Evolutionary conservation across 1,284 basidiomycete genomes (phyloP), one percentile per base, ranked within the genome.

Genomic region (Marasmius fiardii): DNA sequence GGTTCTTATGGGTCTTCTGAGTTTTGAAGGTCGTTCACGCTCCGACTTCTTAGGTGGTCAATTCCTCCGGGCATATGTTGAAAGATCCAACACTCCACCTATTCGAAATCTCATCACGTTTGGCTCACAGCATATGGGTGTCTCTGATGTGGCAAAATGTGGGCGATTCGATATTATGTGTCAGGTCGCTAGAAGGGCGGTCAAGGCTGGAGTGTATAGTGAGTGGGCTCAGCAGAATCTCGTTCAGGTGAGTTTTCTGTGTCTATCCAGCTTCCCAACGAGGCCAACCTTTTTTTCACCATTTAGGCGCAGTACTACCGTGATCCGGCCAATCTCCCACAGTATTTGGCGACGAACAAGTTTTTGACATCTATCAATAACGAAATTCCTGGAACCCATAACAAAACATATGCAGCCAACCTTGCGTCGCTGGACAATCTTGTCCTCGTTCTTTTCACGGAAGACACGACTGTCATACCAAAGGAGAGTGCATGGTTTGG

Each of bases 291-390:
- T 54, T 16, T 28, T 23, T 20, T 37, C 20, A 14, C 48, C 8
- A 8, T 49, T 35, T 61, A 93, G 81, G 96, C 96, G 1, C 94
- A 98, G 66, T 99, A 98, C 73, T 98, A 83, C 71, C 86, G 96
- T 39, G 95, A 98, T 71, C 88, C 92, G 4, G 73, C 73, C n/a
- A 83, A 86, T 23, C 74, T 95, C 47, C 79, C 81, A 5, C 71
- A 77, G 8, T 99, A 98, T 67, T 76, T 92, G 34, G 65, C 74
- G 3, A 70, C 80, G 5, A 95, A 92, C 70, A 74, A 72, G 39
- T 93, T 92, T 68, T 75, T 94, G 18, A 71, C 86, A 0, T 78
- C 79, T 14, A 84, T 93, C 68, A 93, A 93, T 71, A 92, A 91
- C 65, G 90, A 93, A 67, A 59, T 79, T 24, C 63, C 72, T 20